phyloP scores from a whole-genome alignment of 495 filamentous ascomycete species.

The Rhypophila decipiens region DNA sequence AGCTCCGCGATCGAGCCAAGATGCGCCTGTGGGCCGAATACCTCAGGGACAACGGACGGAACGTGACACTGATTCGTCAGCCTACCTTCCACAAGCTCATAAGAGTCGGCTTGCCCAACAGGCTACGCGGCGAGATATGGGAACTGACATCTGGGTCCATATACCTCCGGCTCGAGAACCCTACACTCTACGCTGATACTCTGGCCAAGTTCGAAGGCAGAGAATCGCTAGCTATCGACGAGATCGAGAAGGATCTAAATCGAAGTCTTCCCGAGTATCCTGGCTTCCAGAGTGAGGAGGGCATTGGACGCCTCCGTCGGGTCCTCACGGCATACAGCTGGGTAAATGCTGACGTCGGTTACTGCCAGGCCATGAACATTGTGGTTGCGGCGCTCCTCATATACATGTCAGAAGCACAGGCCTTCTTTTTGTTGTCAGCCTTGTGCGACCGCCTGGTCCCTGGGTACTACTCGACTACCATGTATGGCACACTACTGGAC shows the following conservation, averaged over 20 bases:
- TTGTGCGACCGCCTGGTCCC: slow-evolving; percentile 90
- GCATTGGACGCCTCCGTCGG: slow-evolving; percentile 80
- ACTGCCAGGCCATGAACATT: slow-evolving; percentile 99
- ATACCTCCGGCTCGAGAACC: slow-evolving; percentile 78
- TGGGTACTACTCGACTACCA: slow-evolving; percentile 95
- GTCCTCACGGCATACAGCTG: slow-evolving; percentile 96
- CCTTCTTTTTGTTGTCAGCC: slow-evolving; percentile 88
- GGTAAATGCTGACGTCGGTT: slow-evolving; percentile 90
- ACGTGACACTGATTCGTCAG: slow-evolving; percentile 84
- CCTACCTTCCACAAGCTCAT: slow-evolving; percentile 97
- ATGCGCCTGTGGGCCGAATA: slow-evolving; percentile 98
- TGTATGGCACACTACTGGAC: slow-evolving; percentile 96
- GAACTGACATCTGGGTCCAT: slow-evolving; percentile 88
- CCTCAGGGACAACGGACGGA: slow-evolving; percentile 90
- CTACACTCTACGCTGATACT: slow-evolving; percentile 75
- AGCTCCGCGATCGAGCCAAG: slow-evolving; percentile 90
- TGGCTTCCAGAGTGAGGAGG: slow-evolving; percentile 93
- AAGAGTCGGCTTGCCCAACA: slow-evolving; percentile 88
- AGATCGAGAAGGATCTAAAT: slow-evolving; percentile 98
- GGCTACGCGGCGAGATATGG: slow-evolving; percentile 91
- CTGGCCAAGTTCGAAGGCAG: slow-evolving; percentile 72
- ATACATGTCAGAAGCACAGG: slow-evolving; percentile 96
- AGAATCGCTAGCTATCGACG: slow-evolving; percentile 90
- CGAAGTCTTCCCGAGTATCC: slow-evolving; percentile 94
- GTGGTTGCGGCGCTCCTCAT: slow-evolving; percentile 93